Percentiles rank a stretch among this genome's conserved stretches.
Evolutionary conservation across 148 eudicot genomes (phyloP).

Genomic region (Hydrangea macrophylla): DNA sequence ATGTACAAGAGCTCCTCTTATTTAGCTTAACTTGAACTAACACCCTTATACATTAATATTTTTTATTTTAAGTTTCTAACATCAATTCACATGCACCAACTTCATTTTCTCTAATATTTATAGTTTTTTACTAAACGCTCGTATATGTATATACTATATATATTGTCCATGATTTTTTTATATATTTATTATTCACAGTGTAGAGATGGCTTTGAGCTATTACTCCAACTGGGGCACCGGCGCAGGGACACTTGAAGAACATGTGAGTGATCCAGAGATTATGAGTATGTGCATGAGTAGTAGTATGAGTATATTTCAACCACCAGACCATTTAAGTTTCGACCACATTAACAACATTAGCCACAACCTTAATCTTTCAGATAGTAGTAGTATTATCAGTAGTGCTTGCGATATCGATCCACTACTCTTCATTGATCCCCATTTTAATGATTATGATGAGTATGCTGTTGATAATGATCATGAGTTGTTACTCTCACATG

Average conservation of each 20-base stretch:
- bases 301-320: too few relatives aligned
- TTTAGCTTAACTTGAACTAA: too few relatives aligned
- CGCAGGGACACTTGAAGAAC: constrained; percentile 4
- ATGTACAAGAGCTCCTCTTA: too few relatives aligned
- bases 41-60: background rate
- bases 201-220: constrained; percentile 28
- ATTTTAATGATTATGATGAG: too few relatives aligned
- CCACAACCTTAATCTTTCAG: constrained; percentile 1
- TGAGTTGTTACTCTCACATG: background rate
- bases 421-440: constrained; percentile 12
- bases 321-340: too few relatives aligned
- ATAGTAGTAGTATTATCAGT: too few relatives aligned
- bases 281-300: background rate
- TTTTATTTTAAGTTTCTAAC: background rate
- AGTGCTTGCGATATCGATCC: too few relatives aligned
- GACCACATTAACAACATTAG: constrained; percentile 11
- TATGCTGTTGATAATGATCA: too few relatives aligned
- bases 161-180: background rate
- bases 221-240: constrained; percentile 29
- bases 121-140: background rate
- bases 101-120: background rate
- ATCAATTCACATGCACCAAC: background rate
- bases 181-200: too few relatives aligned
- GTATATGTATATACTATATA: background rate
- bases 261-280: constrained; percentile 3